Base-by-base conservation (phyloP, 2,329 filamentous ascomycete genomes). In the Dryadomyces quercivorus region DNA sequence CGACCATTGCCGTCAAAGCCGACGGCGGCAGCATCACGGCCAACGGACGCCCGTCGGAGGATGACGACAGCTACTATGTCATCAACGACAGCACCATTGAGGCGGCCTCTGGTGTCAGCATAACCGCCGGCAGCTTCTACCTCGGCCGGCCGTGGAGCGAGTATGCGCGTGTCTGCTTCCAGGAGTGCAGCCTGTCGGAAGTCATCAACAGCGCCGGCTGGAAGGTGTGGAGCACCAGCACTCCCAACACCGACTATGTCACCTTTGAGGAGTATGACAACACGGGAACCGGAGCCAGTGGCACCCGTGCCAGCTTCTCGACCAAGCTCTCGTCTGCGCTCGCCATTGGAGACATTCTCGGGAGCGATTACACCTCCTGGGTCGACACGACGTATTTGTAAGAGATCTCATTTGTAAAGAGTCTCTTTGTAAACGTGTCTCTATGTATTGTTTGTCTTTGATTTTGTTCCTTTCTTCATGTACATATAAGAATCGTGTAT, bases 141-240 rank as follows among this genome's bases (percentile, higher is more conserved):
- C 70, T 78, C 1, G 75, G 75, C 5, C 68, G 75, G 4, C 75
- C 75, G 0, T 77, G 75, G 74, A 61, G 68, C 7, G 61, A 67
- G 26, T 75, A 71, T 53, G 67, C 75, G 0, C 69, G 72, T 4
- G 74, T 77, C 7, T 66, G 69, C 5, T 75, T 75, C 64, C 73
- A 77, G 59, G 62, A 71, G 51, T 77, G 75, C 0, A 63, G 63
- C 36, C 68, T 86, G 65, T 71, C 70, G 9, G 66, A 68, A 22
- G 77, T 84, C 20, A 74, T 86, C 61, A 82, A 84, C 60, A 56
- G 69, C 2, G 74, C 74, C 0, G 82, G 82, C 0, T 85, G 82
- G 81, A 64, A 60, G 2, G 62, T 69, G 31, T 70, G 68, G 68
- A 63, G 61, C 18, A 66, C 61, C 2, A 65, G 57, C 54, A 56